A percentile compares a stretch with the other conserved stretches of the same genome.
Conservation (phyloP, 139 green algal species). For the Ettlia oleoabundans region DNA sequence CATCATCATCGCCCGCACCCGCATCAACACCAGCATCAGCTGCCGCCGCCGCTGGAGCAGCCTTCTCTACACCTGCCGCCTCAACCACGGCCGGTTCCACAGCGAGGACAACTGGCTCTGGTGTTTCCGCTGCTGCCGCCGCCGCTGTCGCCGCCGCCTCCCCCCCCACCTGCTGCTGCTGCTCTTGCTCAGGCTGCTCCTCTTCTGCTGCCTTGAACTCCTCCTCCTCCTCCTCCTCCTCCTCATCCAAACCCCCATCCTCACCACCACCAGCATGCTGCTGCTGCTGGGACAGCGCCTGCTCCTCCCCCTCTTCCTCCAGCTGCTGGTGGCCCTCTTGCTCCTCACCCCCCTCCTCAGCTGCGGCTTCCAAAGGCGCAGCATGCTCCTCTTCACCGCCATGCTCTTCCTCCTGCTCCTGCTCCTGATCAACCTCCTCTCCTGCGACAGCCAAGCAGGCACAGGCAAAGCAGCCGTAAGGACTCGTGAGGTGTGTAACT, state of each 20-base stretch:
- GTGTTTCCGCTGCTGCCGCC: background rate
- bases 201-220: no score
- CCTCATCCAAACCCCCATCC: background rate
- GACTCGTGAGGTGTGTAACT: no score
- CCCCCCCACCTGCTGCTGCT: background rate
- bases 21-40: no score
- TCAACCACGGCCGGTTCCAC: background rate
- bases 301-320: slow-evolving; percentile 6
- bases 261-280: background rate
- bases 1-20: background rate
- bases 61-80: no score
- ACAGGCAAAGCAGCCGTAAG: background rate
- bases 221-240: background rate
- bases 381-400: slow-evolving; percentile 18
- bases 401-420: slow-evolving; percentile 21
- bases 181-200: background rate
- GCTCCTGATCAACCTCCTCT: slow-evolving; percentile 32
- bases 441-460: slow-evolving; percentile 5
- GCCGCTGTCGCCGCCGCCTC: background rate
- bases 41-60: background rate
- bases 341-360: slow-evolving; percentile 3
- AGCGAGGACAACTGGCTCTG: background rate
- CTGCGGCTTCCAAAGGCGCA: background rate
- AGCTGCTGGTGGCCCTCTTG: background rate
- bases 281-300: background rate